Conservation (phyloP, 164 flowering plant species). For the Cinnamomum micranthum region DNA sequence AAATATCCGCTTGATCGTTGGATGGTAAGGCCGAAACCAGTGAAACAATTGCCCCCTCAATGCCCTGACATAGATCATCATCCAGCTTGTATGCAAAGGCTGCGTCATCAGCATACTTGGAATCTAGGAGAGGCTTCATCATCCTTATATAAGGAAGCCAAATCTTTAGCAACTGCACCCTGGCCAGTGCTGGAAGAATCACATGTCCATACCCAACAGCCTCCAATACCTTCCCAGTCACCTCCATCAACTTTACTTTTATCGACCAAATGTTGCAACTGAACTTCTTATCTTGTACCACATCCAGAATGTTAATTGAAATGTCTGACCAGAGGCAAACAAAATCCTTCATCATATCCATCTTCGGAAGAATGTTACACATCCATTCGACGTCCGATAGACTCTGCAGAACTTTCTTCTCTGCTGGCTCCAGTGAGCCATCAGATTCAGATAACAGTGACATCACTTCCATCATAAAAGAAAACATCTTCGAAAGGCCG, state of each 20-base stretch:
- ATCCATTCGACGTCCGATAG: conserved; percentile 73
- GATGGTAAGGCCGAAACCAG: conserved; percentile 70
- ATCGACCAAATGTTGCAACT: conserved; percentile 54
- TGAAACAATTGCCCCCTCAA: conserved; percentile 75
- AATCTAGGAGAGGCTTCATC: conserved; percentile 64
- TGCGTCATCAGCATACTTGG: conserved; percentile 27
- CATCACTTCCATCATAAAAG: conserved; percentile 42
- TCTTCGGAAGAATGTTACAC: conserved; percentile 60
- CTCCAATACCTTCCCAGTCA: conserved; percentile 67
- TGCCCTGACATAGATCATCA: conserved; percentile 59
- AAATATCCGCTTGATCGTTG: conserved; percentile 78
- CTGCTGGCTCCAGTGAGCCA: conserved; percentile 20
- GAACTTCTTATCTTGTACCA: conserved; percentile 48
- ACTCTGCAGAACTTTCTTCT: conserved; percentile 33
- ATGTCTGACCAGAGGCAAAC: conserved; percentile 57
- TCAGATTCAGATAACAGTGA: conserved; percentile 35
- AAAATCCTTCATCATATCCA: conserved; percentile 77
- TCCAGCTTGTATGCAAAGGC: conserved; percentile 55
- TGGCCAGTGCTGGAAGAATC: conserved; percentile 47
- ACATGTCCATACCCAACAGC: conserved; percentile 88
- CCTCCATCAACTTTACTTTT: conserved; percentile 61
- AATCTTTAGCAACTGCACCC: conserved; percentile 52
- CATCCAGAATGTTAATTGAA: conserved; percentile 39
- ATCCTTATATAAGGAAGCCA: conserved; percentile 85
- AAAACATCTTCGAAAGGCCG: conserved; percentile 44